These are phyloP conservation scores for Pseudogymnoascus sp. DNA, from an alignment of 2,329 filamentous ascomycete genomes.

Conservation along the genomic window DNA sequence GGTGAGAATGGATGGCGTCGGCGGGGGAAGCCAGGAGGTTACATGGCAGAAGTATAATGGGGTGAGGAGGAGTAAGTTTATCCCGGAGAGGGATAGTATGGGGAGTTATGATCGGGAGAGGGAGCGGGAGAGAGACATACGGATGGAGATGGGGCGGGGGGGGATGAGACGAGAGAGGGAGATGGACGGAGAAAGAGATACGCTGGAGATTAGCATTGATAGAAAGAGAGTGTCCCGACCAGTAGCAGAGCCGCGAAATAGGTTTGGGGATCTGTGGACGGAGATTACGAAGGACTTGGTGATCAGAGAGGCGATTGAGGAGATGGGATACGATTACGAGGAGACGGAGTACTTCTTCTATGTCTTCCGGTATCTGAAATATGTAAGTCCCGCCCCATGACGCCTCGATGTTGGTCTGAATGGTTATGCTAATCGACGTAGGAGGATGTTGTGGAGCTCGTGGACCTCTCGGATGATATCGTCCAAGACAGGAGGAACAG, in stretches of 20 bases:
- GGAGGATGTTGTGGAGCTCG: constrained; percentile 82
- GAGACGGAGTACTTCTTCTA: constrained; percentile 89
- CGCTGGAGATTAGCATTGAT: not conserved
- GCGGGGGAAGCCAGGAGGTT: constrained; percentile 68
- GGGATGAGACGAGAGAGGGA: constrained; percentile 11
- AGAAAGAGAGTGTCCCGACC: not conserved
- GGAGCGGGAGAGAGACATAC: constrained; percentile 15
- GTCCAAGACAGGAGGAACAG: constrained; percentile 54
- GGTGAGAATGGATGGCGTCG: constrained; percentile 74
- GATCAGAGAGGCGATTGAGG: constrained; percentile 76
- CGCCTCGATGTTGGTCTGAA: not conserved
- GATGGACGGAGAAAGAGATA: constrained; percentile 9
- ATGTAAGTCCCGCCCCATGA: constrained; percentile 54
- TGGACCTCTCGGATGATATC: constrained; percentile 77
- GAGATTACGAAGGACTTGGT: constrained; percentile 95
- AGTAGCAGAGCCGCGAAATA: constrained; percentile 31
- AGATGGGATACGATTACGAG: constrained; percentile 79
- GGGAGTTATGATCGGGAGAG: constrained; percentile 1
- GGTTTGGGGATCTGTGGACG: constrained; percentile 75
- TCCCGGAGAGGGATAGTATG: constrained; percentile 46
- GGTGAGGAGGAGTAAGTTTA: constrained; percentile 66
- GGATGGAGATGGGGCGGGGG: constrained; percentile 13
- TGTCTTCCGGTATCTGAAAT: constrained; percentile 81
- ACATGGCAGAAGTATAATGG: constrained; percentile 77
- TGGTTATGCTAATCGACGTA: constrained; percentile 39